Conservation (phyloP, 306 rosid species). For the Corylus avellana region DNA sequence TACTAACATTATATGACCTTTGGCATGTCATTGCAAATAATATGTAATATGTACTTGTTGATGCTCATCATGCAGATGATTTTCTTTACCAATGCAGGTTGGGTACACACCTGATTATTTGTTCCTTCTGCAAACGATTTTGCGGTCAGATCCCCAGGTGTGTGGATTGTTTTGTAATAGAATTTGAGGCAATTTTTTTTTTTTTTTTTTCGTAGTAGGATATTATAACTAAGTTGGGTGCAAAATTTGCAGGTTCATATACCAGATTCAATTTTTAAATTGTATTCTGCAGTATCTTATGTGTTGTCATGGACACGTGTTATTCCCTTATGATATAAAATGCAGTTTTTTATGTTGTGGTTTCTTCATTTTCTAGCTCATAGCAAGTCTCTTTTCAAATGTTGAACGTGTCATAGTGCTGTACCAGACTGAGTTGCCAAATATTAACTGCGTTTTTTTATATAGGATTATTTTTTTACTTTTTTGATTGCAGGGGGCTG, state of each 20-base stretch:
- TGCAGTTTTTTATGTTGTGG: not conserved
- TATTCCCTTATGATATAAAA: not conserved
- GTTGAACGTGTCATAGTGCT: conserved; percentile 35
- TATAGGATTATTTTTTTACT: not conserved
- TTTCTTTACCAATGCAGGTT: conserved; percentile 48
- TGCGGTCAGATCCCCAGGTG: conserved; percentile 97
- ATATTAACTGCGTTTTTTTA: conserved; percentile 58
- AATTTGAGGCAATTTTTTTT: not conserved
- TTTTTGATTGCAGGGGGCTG: conserved; percentile 79
- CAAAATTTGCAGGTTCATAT: not conserved
- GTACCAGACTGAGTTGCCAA: conserved; percentile 87
- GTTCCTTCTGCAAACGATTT: conserved; percentile 96
- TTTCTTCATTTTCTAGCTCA: not conserved
- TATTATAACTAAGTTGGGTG: not conserved
- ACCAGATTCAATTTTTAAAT: not conserved
- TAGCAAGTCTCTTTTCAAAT: not conserved
- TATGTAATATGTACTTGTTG: not conserved
- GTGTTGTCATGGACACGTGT: not conserved
- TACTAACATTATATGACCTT: not conserved
- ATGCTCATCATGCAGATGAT: not conserved
- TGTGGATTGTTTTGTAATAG: conserved; percentile 16
- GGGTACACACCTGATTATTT: conserved; percentile 97
- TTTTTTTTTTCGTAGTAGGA: not conserved
- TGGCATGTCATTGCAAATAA: not conserved
- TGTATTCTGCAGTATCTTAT: not conserved